Base-by-base conservation (phyloP, 2,329 filamentous ascomycete species). In the Microdochium nivale region DNA sequence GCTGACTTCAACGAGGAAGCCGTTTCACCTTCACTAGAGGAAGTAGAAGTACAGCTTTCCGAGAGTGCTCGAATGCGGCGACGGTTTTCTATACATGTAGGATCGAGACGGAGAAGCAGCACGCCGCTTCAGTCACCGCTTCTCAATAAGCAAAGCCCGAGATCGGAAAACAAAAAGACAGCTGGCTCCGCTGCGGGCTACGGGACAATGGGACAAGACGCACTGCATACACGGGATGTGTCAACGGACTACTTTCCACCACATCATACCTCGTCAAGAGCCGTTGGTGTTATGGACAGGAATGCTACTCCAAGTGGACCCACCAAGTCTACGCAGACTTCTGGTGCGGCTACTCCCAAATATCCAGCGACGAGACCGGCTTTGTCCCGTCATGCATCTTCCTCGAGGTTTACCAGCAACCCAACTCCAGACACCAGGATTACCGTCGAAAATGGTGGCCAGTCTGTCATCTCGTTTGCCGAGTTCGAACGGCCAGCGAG, bases 401-500 rank as follows among this genome's bases (percentile, higher is more conserved):
- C 75, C 13, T 73, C 79, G 46, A 80, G 81, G 35, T 92, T 92
- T 64, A 86, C 84, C 0, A 90, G 86, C 49, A 82, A 81, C 5
- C 82, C 87, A 0, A 81, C 88, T 1, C 88, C 88, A 0, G 81
- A 86, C 56, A 84, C 87, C 2, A 79, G 76, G 54, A 77, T 90
- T 23, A 80, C 80, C 2, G 72, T 74, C 1, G 80, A 87, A 54
- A 87, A 86, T 52, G 81, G 78, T 1, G 72, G 79, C 1, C 85
- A 83, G 0, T 84, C 85, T 1, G 84, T 78, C 1, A 90, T 95
- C 55, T 88, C 87, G 79, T 95, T 94, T 66, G 81, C 80, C 10
- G 74, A 83, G 50, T 56, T 68, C 4, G 64, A 68, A 8, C 21
- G 3, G 21, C n/a, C 3, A 19, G 13, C 13, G 9, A 58, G 62